These are phyloP conservation scores for Gossypioides kirkii DNA, from an alignment of 345 rosid genomes.

Conservation along the genomic window DNA sequence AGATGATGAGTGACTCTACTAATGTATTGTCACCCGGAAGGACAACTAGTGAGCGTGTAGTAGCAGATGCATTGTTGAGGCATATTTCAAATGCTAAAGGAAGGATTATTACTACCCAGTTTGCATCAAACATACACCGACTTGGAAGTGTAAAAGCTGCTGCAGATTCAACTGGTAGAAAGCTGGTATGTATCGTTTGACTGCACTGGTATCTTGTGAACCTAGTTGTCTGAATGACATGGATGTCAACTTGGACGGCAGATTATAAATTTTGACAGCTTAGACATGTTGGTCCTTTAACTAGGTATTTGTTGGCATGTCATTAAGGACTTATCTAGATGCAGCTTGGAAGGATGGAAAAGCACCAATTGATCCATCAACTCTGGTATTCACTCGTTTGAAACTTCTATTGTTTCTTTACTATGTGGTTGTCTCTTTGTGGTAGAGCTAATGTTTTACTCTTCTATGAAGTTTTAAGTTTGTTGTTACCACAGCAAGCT, in stretches of 20 bases:
- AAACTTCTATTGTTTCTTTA: not conserved
- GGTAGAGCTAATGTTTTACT: not conserved
- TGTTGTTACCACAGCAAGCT: not conserved
- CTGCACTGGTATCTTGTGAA: not conserved
- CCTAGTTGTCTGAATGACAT: not conserved
- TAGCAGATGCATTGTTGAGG: constrained; percentile 76
- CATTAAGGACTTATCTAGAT: constrained; percentile 88
- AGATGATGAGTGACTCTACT: constrained; percentile 99
- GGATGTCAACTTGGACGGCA: not conserved
- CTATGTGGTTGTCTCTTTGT: not conserved
- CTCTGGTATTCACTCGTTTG: constrained; percentile 49
- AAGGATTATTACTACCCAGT: constrained; percentile 93
- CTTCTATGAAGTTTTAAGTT: not conserved
- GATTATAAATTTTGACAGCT: constrained; percentile 7
- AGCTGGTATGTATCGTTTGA: constrained; percentile 51
- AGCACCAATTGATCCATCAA: constrained; percentile 93
- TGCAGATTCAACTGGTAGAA: constrained; percentile 89
- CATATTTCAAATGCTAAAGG: constrained; percentile 80
- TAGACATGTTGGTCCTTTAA: constrained; percentile 9
- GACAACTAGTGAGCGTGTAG: constrained; percentile 79
- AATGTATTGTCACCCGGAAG: constrained; percentile 95
- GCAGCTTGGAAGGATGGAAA: constrained; percentile 99
- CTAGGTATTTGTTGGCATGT: constrained; percentile 97
- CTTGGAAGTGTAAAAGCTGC: constrained; percentile 98
- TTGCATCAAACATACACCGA: constrained; percentile 95